phyloP scores from a whole-genome alignment of 73 alveolate genomes.

The Paramecium tetraurelia region DNA sequence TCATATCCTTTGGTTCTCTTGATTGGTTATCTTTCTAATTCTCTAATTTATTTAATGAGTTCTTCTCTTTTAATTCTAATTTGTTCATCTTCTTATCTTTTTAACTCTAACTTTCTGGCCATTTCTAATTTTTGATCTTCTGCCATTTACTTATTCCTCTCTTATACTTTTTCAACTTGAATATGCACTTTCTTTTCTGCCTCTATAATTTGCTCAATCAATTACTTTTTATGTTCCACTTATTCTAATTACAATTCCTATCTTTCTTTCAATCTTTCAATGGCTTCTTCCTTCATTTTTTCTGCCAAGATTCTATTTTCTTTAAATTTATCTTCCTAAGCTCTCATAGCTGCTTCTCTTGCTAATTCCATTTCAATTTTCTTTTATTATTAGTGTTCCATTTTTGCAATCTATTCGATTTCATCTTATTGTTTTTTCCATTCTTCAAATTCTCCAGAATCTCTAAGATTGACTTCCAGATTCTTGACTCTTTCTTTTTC shows the following conservation, averaged over 20 bases:
- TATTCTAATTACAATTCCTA: constrained; percentile 81
- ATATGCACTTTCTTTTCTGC: constrained; percentile 79
- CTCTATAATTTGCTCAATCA: constrained; percentile 62
- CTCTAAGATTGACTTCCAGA: constrained; percentile 91
- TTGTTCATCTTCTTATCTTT: constrained; percentile 90
- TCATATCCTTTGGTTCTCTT: constrained; percentile 96
- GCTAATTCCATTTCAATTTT: constrained; percentile 98
- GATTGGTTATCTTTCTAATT: constrained; percentile 83
- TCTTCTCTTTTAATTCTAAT: constrained; percentile 92
- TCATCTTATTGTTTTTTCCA: constrained; percentile 92
- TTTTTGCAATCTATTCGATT: constrained; percentile 88
- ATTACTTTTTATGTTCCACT: constrained; percentile 83
- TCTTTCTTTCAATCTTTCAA: constrained; percentile 77
- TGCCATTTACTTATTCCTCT: constrained; percentile 83
- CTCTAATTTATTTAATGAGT: constrained; percentile 88
- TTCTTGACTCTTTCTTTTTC: constrained; percentile 89
- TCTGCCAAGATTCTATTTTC: constrained; percentile 87
- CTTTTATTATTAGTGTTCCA: constrained; percentile 92
- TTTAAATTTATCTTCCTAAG: constrained; percentile 84
- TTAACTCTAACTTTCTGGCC: constrained; percentile 78
- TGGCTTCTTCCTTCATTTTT: constrained; percentile 83
- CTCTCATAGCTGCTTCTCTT: constrained; percentile 96
- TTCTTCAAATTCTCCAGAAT: constrained; percentile 90
- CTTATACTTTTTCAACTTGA: constrained; percentile 76
- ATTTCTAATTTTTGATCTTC: constrained; percentile 91